Conservation (phyloP, 2,329 filamentous ascomycete genomes). For the Phyllosticta paracitricarpa region DNA sequence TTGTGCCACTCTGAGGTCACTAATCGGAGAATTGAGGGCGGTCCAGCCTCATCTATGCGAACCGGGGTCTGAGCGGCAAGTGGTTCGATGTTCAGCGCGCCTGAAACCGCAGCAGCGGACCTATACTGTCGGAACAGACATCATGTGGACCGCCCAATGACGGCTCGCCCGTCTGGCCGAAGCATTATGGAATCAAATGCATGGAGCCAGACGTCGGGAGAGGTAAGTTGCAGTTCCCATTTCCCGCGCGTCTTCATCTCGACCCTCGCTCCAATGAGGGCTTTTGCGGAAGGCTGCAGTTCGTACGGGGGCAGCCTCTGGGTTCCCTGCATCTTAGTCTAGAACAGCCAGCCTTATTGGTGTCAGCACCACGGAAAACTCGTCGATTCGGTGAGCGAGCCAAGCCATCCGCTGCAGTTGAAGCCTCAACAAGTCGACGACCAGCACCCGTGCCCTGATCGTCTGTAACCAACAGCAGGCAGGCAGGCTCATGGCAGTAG, state of each 20-base stretch:
- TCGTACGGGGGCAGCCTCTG: constrained; percentile 4
- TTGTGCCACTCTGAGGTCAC: constrained; percentile 10
- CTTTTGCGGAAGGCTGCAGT: constrained; percentile 10
- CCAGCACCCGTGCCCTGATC: constrained; percentile 1
- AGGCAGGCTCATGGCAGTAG: constrained; percentile 2
- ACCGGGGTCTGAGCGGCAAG: background rate
- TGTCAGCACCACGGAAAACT: constrained; percentile 11
- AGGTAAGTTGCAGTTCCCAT: background rate
- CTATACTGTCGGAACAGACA: constrained; percentile 1
- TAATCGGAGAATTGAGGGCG: constrained; percentile 12
- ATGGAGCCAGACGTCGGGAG: background rate
- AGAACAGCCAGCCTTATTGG: constrained; percentile 1
- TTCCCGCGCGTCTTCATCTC: background rate
- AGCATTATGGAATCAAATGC: background rate
- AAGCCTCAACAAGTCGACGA: background rate
- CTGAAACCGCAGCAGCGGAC: constrained; percentile 10
- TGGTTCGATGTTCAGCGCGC: constrained; percentile 7
- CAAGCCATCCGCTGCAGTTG: constrained; percentile 4
- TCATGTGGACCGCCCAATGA: constrained; percentile 4
- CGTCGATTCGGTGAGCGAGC: constrained; percentile 1
- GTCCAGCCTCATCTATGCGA: constrained; percentile 4
- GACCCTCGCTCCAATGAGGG: constrained; percentile 5
- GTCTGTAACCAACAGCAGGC: background rate
- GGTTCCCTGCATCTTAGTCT: constrained; percentile 10
- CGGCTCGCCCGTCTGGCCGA: background rate